Evolutionary conservation across 108 stramenopile genomes (phyloP).

Genomic region (Fistulifera pelliculosa): DNA sequence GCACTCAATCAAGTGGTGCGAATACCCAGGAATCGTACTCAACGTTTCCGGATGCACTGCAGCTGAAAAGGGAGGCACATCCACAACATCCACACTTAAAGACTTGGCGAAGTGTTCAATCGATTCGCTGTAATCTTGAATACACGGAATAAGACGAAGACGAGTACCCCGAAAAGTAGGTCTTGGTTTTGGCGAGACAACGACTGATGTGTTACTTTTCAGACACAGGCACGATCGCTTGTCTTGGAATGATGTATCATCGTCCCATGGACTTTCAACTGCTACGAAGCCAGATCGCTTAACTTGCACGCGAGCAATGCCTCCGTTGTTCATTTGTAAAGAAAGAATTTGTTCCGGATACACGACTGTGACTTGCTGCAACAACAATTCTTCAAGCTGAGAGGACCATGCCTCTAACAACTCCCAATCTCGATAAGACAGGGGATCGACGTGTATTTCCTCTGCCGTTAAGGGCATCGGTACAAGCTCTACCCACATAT

Average conservation of each 20-base stretch:
- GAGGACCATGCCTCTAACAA: constrained; percentile 50
- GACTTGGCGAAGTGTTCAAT: too few species aligned
- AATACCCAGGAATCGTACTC: too few species aligned
- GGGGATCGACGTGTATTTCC: constrained; percentile 50
- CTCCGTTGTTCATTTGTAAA: constrained; percentile 18
- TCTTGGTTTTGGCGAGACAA: neutral
- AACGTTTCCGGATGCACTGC: too few species aligned
- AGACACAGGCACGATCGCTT: neutral
- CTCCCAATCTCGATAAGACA: constrained; percentile 62
- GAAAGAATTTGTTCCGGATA: constrained; percentile 43
- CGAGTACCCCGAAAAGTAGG: neutral
- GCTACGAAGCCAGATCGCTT: constrained; percentile 8
- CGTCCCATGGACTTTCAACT: neutral
- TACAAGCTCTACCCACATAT: neutral
- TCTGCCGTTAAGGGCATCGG: constrained; percentile 13
- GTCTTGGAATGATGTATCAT: neutral
- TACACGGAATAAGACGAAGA: too few species aligned
- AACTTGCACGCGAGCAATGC: constrained; percentile 17
- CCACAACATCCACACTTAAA: too few species aligned
- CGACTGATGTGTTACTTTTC: neutral
- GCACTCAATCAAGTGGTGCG: too few species aligned
- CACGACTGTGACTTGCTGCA: constrained; percentile 64
- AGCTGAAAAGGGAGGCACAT: too few species aligned
- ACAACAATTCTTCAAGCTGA: constrained; percentile 52
- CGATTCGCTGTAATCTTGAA: too few species aligned